Evolutionary conservation across 129 eudicot genomes (phyloP).

Genomic region (Sambucus nigra): DNA sequence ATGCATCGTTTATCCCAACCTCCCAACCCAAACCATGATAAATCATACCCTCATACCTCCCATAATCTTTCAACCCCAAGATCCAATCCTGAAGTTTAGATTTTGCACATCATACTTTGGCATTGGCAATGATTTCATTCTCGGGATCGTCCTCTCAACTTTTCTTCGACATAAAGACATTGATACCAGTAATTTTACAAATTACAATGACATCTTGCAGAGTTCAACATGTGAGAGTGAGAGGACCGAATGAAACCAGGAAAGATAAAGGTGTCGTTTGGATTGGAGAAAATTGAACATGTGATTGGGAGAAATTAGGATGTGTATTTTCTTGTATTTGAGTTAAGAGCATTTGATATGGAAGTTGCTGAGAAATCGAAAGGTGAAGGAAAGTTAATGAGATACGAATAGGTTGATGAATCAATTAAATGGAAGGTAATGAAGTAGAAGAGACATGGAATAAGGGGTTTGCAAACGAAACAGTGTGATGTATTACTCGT

Average conservation of each 20-base stretch:
- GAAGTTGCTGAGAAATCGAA: constrained; percentile 15
- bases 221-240: constrained; percentile 82
- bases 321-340: constrained; percentile 66
- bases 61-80: too few species aligned
- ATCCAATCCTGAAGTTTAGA: too few species aligned
- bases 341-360: constrained; percentile 66
- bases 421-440: too few species aligned
- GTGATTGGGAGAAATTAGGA: constrained; percentile 80
- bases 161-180: too few species aligned
- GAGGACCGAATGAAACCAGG: constrained; percentile 55
- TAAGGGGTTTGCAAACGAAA: too few species aligned
- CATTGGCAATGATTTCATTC: too few species aligned
- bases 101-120: too few species aligned
- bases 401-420: too few species aligned
- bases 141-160: too few species aligned
- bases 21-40: constrained; percentile 70
- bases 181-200: too few species aligned
- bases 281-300: constrained; percentile 79
- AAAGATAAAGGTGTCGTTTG: constrained; percentile 59
- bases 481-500: too few species aligned
- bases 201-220: constrained; percentile 52
- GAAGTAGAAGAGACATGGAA: too few species aligned
- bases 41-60: constrained; percentile 73
- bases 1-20: constrained; percentile 1
- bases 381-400: constrained; percentile 30